Evolutionary conservation across 2,329 filamentous ascomycete species (phyloP).

Genomic region (Colletotrichum agaves): DNA sequence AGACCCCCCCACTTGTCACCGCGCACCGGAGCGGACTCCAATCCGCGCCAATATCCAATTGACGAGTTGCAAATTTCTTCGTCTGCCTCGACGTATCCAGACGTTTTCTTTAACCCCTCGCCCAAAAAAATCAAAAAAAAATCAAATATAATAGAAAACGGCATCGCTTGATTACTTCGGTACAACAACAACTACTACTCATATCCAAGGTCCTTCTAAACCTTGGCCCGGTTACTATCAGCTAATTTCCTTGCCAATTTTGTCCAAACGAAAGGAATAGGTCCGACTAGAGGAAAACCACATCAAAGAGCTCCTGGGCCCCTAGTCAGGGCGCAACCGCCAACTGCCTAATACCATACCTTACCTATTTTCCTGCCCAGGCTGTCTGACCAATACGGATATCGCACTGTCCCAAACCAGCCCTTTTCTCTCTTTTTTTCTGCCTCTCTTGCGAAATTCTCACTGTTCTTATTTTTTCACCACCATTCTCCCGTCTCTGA

Average conservation of each 20-base stretch:
- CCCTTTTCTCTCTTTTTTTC: not conserved
- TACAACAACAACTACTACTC: not conserved
- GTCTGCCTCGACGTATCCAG: slow-evolving; percentile 9
- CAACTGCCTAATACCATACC: not conserved
- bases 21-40: slow-evolving; percentile 30
- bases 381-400: slow-evolving; percentile 7
- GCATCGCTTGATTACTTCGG: too few species aligned
- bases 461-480: not conserved
- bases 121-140: not conserved
- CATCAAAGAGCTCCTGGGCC: not conserved
- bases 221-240: not conserved
- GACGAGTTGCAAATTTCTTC: slow-evolving; percentile 36
- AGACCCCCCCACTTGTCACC: slow-evolving; percentile 32
- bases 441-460: not conserved
- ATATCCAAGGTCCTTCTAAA: not conserved
- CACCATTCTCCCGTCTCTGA: not conserved
- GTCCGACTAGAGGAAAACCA: slow-evolving; percentile 7
- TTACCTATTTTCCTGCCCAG: not conserved
- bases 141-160: too few species aligned
- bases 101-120: slow-evolving; percentile 5
- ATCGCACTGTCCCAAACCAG: slow-evolving; percentile 1
- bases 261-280: slow-evolving; percentile 14
- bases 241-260: slow-evolving; percentile 8
- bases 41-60: slow-evolving; percentile 33
- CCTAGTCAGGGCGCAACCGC: not conserved